Percentiles rank a stretch among this genome's conserved stretches.
These are phyloP conservation scores for Gossypium thurberi DNA, from an alignment of 345 rosid species.

Conservation along the genomic window DNA sequence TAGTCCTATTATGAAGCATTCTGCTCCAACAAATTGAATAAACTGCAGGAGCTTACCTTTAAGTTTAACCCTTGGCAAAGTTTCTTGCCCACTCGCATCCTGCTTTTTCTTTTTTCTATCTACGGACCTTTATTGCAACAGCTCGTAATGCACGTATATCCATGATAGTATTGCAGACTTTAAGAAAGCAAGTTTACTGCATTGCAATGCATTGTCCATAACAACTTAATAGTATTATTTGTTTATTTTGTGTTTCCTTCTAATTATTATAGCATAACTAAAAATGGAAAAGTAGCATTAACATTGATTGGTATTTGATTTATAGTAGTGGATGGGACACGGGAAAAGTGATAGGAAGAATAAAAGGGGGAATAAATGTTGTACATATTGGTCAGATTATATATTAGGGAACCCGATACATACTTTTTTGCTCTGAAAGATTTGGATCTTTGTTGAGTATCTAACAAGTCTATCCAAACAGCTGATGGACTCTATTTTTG, in stretches of 20 bases:
- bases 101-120: not conserved
- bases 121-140: not conserved
- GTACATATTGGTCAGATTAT: not conserved
- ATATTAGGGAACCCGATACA: too few species aligned
- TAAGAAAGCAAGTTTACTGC: not conserved
- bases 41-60: not conserved
- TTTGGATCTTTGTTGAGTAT: not conserved
- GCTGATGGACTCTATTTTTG: not conserved
- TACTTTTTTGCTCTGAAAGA: not conserved
- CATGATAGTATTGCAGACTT: not conserved
- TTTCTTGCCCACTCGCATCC: not conserved
- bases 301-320: not conserved
- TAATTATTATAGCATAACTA: not conserved
- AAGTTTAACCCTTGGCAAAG: not conserved
- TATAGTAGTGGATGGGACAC: not conserved
- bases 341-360: not conserved
- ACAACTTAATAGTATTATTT: not conserved
- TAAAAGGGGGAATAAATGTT: not conserved
- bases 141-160: not conserved
- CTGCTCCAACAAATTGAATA: not conserved
- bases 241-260: not conserved
- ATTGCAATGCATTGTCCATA: not conserved
- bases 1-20: not conserved
- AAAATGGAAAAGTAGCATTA: not conserved
- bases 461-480: not conserved